Evolutionary conservation across 2,329 filamentous ascomycete species (phyloP).

Genomic region (Diplodia sapinea): DNA sequence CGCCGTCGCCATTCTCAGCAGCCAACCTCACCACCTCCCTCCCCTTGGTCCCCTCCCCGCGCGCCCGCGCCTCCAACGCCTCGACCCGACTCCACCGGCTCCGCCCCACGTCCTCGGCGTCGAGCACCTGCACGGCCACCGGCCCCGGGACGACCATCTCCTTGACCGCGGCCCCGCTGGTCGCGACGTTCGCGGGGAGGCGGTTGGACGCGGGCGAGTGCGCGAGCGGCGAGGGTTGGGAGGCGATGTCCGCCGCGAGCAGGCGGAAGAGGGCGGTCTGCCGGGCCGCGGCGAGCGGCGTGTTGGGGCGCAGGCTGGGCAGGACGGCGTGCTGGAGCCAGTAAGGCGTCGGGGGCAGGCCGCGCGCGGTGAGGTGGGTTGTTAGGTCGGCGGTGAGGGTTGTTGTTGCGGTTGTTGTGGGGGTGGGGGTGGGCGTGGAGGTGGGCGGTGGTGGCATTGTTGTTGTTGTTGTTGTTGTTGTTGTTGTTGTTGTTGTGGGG

Average conservation of each 20-base stretch:
- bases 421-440: background rate
- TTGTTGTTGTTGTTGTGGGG: no score
- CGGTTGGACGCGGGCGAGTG: constrained; percentile 46
- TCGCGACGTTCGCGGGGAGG: constrained; percentile 63
- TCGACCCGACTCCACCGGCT: constrained; percentile 89
- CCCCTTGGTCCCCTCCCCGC: constrained; percentile 76
- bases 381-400: constrained; percentile 46
- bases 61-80: constrained; percentile 73
- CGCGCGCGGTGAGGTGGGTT: constrained; percentile 62
- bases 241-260: constrained; percentile 79
- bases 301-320: constrained; percentile 58
- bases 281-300: constrained; percentile 72
- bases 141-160: constrained; percentile 65
- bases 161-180: constrained; percentile 55
- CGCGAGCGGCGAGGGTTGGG: constrained; percentile 62
- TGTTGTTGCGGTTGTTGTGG: background rate
- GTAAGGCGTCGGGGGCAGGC: constrained; percentile 58
- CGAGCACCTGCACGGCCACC: constrained; percentile 80
- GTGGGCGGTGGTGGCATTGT: background rate
- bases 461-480: no score
- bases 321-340: constrained; percentile 70
- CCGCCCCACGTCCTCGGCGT: constrained; percentile 80
- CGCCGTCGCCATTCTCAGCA: constrained; percentile 40
- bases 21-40: constrained; percentile 80
- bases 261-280: constrained; percentile 83